Evolutionary conservation across 352 stramenopile genomes (phyloP).

Genomic region (Phytophthora sp.): DNA sequence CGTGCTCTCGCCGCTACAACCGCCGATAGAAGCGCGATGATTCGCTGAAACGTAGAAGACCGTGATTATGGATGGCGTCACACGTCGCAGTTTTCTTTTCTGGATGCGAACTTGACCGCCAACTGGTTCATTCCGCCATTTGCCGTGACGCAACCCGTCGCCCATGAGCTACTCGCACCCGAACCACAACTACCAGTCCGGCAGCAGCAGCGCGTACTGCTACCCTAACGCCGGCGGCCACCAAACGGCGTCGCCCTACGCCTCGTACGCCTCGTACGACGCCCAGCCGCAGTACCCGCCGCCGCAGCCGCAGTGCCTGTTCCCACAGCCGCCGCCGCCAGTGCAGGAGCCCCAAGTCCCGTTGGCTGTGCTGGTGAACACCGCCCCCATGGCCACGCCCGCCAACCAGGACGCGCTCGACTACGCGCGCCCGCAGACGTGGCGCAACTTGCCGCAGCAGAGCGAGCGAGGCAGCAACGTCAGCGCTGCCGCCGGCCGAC

Average conservation of each 20-base stretch:
- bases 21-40: background rate
- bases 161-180: slow-evolving; percentile 34
- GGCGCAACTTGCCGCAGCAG: slow-evolving; percentile 47
- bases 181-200: slow-evolving; percentile 14
- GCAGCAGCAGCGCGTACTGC: slow-evolving; percentile 2
- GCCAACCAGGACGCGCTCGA: slow-evolving; percentile 22
- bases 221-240: slow-evolving; percentile 26
- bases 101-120: background rate
- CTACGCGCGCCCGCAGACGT: slow-evolving; percentile 48
- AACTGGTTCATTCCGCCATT: slow-evolving; percentile 22
- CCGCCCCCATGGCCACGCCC: slow-evolving; percentile 6
- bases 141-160: slow-evolving; percentile 1
- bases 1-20: background rate
- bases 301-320: slow-evolving; percentile 16
- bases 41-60: background rate
- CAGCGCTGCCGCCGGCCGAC: background rate
- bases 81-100: slow-evolving; percentile 18
- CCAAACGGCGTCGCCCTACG: slow-evolving; percentile 24
- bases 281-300: too few relatives aligned
- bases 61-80: too few relatives aligned
- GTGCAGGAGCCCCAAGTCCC: slow-evolving; percentile 13
- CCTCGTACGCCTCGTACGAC: slow-evolving; percentile 10
- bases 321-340: slow-evolving; percentile 12
- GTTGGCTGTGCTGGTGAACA: slow-evolving; percentile 31
- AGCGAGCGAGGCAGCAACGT: slow-evolving; percentile 22